A percentile compares a stretch with the other conserved stretches of the same genome.
Evolutionary conservation across 768 basidiomycete species (phyloP).

Genomic region (Kwoniella sp.): DNA sequence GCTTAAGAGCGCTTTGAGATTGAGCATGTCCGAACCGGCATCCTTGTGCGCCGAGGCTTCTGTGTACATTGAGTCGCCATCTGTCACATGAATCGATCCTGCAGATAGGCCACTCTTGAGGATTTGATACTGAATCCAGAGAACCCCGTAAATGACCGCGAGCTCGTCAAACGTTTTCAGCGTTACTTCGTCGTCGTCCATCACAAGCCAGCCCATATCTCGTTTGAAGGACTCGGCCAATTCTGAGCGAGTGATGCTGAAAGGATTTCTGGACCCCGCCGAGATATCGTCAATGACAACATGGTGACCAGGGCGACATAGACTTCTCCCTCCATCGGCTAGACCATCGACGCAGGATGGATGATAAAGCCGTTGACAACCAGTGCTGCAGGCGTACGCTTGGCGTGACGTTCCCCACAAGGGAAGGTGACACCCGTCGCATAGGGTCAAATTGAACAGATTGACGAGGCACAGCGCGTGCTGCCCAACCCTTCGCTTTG

Average conservation of each 20-base stretch:
- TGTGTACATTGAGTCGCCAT: conserved; percentile 37
- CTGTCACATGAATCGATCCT: conserved; percentile 55
- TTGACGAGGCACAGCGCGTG: conserved; percentile 63
- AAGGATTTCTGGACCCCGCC: conserved; percentile 15
- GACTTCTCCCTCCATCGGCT: conserved; percentile 15
- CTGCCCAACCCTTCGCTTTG: conserved; percentile 38
- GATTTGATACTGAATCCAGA: conserved; percentile 67
- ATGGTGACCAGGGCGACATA: conserved; percentile 49
- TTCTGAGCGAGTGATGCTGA: conserved; percentile 2
- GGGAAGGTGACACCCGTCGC: conserved; percentile 63
- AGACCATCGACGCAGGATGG: conserved; percentile 52
- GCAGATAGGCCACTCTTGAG: conserved; percentile 63
- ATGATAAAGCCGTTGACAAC: conserved; percentile 64
- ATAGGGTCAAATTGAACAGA: conserved; percentile 69
- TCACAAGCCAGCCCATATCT: neutral
- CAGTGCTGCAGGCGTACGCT: conserved; percentile 59
- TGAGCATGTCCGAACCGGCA: conserved; percentile 56
- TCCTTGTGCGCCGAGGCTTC: too few species aligned
- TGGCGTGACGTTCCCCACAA: conserved; percentile 69
- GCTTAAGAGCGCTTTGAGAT: conserved; percentile 58
- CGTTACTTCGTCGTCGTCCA: conserved; percentile 53
- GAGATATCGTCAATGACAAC: conserved; percentile 28
- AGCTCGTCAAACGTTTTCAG: conserved; percentile 65
- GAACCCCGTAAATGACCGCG: conserved; percentile 58
- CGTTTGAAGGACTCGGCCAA: conserved; percentile 11